Percentiles rank a stretch among this genome's conserved stretches.
These are phyloP conservation scores for Curvularia verruculosa DNA, from an alignment of 2,329 filamentous ascomycete species.

Conservation along the genomic window DNA sequence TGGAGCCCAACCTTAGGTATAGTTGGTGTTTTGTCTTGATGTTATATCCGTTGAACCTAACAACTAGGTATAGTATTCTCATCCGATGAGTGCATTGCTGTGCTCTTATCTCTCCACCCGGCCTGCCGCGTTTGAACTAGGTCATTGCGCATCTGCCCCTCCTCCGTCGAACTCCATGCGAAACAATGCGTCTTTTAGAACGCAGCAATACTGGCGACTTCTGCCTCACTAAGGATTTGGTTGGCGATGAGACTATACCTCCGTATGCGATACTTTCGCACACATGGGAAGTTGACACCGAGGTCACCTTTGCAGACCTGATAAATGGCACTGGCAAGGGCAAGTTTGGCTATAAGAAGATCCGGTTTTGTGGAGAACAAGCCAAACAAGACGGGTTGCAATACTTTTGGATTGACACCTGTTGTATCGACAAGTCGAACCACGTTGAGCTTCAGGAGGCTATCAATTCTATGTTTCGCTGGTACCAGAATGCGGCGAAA, in stretches of 20 bases:
- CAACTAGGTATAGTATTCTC: too few relatives aligned
- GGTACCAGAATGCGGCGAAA: neutral
- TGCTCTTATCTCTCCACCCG: too few relatives aligned
- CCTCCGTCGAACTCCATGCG: too few relatives aligned
- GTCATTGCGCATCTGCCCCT: too few relatives aligned
- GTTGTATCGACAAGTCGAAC: neutral
- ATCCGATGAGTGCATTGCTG: too few relatives aligned
- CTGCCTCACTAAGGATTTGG: too few relatives aligned
- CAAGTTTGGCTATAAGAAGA: neutral
- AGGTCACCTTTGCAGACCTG: neutral
- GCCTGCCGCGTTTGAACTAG: too few relatives aligned
- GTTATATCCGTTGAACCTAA: too few relatives aligned
- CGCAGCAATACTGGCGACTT: too few relatives aligned
- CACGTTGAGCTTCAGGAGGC: neutral
- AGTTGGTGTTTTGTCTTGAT: too few relatives aligned
- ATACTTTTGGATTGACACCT: neutral
- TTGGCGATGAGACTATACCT: neutral
- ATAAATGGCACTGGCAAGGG: neutral
- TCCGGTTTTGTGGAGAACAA: neutral
- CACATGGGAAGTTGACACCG: neutral
- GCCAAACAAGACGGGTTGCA: neutral
- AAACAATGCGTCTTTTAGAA: too few relatives aligned
- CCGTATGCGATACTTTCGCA: neutral
- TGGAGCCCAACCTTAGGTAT: too few relatives aligned
- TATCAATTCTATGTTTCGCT: neutral